phyloP scores from a whole-genome alignment of 371 early-diverging fungal species.

The Batrachochytrium dendrobatidis region DNA sequence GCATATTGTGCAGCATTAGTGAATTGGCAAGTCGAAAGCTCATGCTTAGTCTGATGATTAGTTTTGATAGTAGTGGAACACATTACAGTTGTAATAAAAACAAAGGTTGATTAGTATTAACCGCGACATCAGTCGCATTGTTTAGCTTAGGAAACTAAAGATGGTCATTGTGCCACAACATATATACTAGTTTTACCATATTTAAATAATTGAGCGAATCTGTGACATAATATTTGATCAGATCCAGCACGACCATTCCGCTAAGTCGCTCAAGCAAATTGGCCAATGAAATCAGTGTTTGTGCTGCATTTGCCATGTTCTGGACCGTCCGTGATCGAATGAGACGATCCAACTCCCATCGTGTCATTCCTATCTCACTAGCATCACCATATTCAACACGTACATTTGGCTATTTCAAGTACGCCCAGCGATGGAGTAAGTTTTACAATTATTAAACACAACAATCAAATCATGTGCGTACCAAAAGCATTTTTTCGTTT shows the following conservation, averaged over 20 bases:
- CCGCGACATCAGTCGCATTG: too few relatives aligned
- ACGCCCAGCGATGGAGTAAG: background rate
- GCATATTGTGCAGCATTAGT: slow-evolving; percentile 21
- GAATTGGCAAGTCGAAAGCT: background rate
- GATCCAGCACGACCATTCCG: slow-evolving; percentile 87
- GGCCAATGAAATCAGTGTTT: slow-evolving; percentile 70
- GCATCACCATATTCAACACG: slow-evolving; percentile 14
- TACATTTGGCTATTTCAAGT: slow-evolving; percentile 17
- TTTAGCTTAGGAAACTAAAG: too few relatives aligned
- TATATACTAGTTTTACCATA: too few relatives aligned
- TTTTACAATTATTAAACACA: background rate
- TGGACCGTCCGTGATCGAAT: slow-evolving; percentile 57
- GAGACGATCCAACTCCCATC: slow-evolving; percentile 69
- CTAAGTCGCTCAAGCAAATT: slow-evolving; percentile 70
- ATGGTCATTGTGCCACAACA: too few relatives aligned
- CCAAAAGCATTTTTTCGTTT: slow-evolving; percentile 9
- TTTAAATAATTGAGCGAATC: slow-evolving; percentile 5
- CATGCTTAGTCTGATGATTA: background rate
- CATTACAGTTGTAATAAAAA: background rate
- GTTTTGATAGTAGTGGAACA: background rate
- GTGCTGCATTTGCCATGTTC: slow-evolving; percentile 59
- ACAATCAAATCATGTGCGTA: too few relatives aligned
- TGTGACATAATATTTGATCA: slow-evolving; percentile 58
- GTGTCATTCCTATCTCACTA: slow-evolving; percentile 42
- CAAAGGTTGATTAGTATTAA: too few relatives aligned